These are phyloP conservation scores for Dictyostelium gargantuum DNA, from an alignment of 208 protist species.

Conservation along the genomic window DNA sequence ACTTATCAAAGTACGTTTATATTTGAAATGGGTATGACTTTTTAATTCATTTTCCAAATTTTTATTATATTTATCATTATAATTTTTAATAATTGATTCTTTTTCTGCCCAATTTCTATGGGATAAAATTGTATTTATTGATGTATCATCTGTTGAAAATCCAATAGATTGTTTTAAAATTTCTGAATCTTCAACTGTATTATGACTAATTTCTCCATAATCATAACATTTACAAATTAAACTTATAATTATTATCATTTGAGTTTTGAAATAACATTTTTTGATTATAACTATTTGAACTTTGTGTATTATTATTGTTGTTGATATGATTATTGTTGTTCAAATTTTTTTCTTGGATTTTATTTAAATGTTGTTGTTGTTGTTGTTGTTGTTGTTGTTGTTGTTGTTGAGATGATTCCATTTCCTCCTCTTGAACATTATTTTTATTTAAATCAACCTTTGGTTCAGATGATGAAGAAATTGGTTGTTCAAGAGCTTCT, in stretches of 20 bases:
- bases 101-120: background rate
- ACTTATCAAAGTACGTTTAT: background rate
- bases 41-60: background rate
- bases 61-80: background rate
- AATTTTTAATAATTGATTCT: background rate
- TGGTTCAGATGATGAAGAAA: no score
- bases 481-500: no score
- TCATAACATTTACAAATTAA: slow-evolving; percentile 8
- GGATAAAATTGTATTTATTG: background rate
- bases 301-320: no score
- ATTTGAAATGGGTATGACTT: background rate
- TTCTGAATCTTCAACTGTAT: background rate
- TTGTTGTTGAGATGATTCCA: no score
- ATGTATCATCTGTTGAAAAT: background rate
- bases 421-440: no score
- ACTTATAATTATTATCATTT: background rate
- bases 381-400: no score
- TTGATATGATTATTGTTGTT: no score
- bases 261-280: no score
- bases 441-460: no score
- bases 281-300: no score
- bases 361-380: no score
- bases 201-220: background rate
- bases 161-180: background rate
- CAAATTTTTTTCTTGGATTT: no score